These are phyloP conservation scores for Helotiales sp. DNA, from an alignment of 2,329 filamentous ascomycete species.

Conservation along the genomic window DNA sequence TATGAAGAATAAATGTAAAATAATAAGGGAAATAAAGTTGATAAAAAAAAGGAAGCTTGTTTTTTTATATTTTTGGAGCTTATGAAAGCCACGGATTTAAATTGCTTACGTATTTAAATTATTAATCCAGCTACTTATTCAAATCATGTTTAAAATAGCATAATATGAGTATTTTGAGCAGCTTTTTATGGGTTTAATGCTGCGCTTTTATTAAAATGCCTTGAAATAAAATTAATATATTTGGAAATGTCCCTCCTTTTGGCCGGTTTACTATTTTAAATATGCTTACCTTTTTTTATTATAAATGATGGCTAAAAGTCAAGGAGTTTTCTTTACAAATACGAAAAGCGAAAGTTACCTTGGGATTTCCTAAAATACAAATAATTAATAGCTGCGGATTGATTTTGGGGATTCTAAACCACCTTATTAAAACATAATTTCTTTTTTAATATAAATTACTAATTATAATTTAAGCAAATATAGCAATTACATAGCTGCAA, in stretches of 20 bases:
- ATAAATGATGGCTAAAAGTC: background rate
- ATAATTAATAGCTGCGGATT: background rate
- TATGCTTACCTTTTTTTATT: background rate
- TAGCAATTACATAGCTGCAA: background rate
- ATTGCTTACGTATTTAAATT: background rate
- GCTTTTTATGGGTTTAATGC: background rate
- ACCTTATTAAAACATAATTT: background rate
- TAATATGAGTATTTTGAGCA: background rate
- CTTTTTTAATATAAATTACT: background rate
- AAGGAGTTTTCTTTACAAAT: constrained; percentile 1
- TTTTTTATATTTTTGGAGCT: constrained; percentile 1
- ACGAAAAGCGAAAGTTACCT: background rate
- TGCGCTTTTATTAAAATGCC: background rate
- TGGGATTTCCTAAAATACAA: background rate
- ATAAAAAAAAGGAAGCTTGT: background rate
- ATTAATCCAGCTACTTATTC: background rate
- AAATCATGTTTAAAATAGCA: constrained; percentile 1
- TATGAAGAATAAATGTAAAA: background rate
- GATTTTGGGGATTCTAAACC: background rate
- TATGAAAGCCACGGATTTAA: constrained; percentile 1
- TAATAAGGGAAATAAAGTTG: background rate
- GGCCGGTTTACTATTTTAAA: background rate
- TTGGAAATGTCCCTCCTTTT: background rate
- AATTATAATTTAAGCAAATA: background rate
- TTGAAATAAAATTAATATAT: background rate